Evolutionary conservation across 352 stramenopile species (phyloP).

Genomic region (Hyaloperonospora brassicae): DNA sequence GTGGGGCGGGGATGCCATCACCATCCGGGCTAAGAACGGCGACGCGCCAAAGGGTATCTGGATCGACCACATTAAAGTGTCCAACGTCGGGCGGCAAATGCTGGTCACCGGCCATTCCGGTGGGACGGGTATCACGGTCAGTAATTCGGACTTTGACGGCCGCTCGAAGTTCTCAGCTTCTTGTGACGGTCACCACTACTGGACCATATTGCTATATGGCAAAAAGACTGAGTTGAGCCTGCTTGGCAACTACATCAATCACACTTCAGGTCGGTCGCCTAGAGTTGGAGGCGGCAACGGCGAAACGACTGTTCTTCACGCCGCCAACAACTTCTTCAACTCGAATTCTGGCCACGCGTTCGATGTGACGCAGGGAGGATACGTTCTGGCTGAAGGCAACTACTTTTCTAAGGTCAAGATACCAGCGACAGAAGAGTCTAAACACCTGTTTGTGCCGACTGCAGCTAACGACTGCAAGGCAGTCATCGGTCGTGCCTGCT

Average conservation of each 20-base stretch:
- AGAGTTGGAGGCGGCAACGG: constrained; percentile 22
- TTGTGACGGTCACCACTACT: constrained; percentile 34
- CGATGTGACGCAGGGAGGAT: constrained; percentile 11
- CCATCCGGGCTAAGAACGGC: constrained; percentile 7
- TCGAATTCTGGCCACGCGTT: constrained; percentile 18
- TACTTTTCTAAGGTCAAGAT: constrained; percentile 16
- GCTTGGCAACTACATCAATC: constrained; percentile 19
- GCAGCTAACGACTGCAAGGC: constrained; percentile 8
- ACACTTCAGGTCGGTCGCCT: constrained; percentile 25
- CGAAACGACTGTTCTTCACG: constrained; percentile 15
- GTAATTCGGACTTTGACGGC: constrained; percentile 19
- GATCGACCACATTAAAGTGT: constrained; percentile 32
- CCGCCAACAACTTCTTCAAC: constrained; percentile 23
- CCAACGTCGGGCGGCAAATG: constrained; percentile 28
- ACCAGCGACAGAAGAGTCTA: constrained; percentile 3
- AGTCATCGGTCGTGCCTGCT: constrained; percentile 9
- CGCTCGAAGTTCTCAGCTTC: constrained; percentile 7
- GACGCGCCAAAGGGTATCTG: constrained; percentile 14
- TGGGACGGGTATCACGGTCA: constrained; percentile 15
- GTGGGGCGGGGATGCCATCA: constrained; percentile 21
- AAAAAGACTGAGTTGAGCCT: constrained; percentile 19
- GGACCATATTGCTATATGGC: constrained; percentile 17
- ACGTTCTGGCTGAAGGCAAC: constrained; percentile 24
- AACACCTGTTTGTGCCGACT: constrained; percentile 10
- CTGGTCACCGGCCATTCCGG: constrained; percentile 15